Evolutionary conservation across 2,329 filamentous ascomycete species (phyloP).

Genomic region (Plenodomus tracheiphilus): DNA sequence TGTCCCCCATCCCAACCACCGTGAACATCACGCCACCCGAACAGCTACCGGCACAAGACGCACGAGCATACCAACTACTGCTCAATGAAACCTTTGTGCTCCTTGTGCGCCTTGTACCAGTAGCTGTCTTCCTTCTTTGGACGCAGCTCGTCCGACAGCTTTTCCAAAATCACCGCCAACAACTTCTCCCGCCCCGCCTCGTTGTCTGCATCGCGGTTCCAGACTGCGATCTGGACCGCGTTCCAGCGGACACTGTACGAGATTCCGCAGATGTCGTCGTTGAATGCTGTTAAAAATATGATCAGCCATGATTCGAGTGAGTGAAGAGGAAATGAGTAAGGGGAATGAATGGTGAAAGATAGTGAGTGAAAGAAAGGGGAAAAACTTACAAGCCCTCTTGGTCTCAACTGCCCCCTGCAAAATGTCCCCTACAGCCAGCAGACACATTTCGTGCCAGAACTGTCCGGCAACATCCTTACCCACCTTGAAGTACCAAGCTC

Average conservation of each 20-base stretch:
- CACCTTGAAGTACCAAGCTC: constrained; percentile 90
- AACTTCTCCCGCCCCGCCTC: constrained; percentile 76
- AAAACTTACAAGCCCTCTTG: constrained; percentile 60
- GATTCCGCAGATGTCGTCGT: constrained; percentile 85
- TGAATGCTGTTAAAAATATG: constrained; percentile 47
- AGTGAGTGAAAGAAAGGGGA: background rate
- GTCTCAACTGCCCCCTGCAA: constrained; percentile 72
- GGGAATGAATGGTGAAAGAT: background rate
- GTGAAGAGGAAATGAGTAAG: background rate
- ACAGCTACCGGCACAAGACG: no score
- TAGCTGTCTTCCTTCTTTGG: constrained; percentile 67
- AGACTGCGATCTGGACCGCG: constrained; percentile 83
- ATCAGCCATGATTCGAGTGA: background rate
- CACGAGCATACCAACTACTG: constrained; percentile 21
- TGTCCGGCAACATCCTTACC: constrained; percentile 71
- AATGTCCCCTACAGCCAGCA: constrained; percentile 81
- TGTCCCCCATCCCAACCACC: no score
- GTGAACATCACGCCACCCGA: no score
- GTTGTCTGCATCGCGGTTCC: constrained; percentile 87
- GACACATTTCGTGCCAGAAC: constrained; percentile 80
- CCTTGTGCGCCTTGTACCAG: constrained; percentile 86
- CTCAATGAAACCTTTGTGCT: constrained; percentile 74
- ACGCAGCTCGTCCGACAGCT: constrained; percentile 71
- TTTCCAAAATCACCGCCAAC: constrained; percentile 70
- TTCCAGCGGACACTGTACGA: constrained; percentile 88